Evolutionary conservation across 768 basidiomycete genomes (phyloP), one percentile per base, ranked within the genome.

Genomic region (Collybia sordida): DNA sequence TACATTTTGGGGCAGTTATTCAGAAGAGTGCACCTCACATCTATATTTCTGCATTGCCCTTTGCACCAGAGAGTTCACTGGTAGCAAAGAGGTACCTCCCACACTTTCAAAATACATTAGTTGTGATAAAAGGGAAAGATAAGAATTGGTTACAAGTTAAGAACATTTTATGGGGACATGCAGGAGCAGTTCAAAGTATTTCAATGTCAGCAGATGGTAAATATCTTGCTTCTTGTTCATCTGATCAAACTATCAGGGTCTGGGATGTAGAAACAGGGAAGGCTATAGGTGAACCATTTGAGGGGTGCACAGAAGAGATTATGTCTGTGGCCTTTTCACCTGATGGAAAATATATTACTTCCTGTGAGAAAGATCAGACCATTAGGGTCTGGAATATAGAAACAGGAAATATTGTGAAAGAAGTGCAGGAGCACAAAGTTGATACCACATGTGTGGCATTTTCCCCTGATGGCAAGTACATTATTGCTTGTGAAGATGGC

Each of bases 321-420:
- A 11, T 5, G 5, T 25, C 45, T 17, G 46, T 47, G 23, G 36
- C 46, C 23, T 23, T 6, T 37, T 46, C 31, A 14, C 28, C 18
- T 36, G 45, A 46, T 23, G 22, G 17, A 9, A 15, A 6, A 15
- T 27, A 24, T 12, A 53, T 65, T 28, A 53, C 45, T 3, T 62
- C 62, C 14, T 58, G 58, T n/a, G 59, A 60, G 3, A 18, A 45
- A 17, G 65, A 68, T 42, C 45, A 49, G 17, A 62, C 58, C 2
- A 44, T 65, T n/a, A n/a, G n/a, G 17, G 5, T 41, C 21, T 41
- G 40, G 40, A 24, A 41, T 41, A 14, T 3, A 2, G 40, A 18
- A 3, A 41, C 9, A 22, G 40, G 18, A 21, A n/a, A n/a, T n/a
- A 15, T 14, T 18, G 9, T 18, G 3, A n/a, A 4, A 24, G 37